Evolutionary conservation across 139 green algal species (phyloP).

Genomic region (Tetraselmis chui): DNA sequence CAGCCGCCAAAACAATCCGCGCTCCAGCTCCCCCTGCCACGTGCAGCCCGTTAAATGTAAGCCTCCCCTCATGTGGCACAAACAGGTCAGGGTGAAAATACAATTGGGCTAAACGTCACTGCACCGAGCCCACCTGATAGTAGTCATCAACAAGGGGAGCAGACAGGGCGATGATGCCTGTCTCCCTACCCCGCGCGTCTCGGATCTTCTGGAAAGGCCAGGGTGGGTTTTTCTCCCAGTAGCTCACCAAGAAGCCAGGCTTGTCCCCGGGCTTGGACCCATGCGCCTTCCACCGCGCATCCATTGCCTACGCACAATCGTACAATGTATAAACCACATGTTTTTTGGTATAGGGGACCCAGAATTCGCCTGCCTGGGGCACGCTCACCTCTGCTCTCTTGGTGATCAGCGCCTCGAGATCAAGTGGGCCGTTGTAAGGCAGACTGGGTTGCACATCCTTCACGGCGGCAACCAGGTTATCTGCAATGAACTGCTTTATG

Average conservation of each 20-base stretch:
- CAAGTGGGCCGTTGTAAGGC: not conserved
- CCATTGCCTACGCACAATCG: not conserved
- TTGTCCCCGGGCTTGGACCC: not conserved
- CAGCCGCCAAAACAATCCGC: constrained; percentile 23
- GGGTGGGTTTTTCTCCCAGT: constrained; percentile 17
- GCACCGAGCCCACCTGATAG: constrained; percentile 16
- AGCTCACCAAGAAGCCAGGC: constrained; percentile 5
- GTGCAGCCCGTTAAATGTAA: too few relatives aligned
- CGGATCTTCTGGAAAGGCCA: constrained; percentile 27
- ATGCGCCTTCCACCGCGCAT: not conserved
- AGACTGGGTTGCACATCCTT: not conserved
- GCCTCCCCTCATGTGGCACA: too few relatives aligned
- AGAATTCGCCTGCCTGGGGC: too few relatives aligned
- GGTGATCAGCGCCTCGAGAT: not conserved
- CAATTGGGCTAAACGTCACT: too few relatives aligned
- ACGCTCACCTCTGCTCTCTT: too few relatives aligned
- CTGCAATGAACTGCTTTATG: not conserved
- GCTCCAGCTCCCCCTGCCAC: constrained; percentile 12
- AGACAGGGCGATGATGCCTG: constrained; percentile 16
- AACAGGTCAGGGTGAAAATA: too few relatives aligned
- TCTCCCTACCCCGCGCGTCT: constrained; percentile 15
- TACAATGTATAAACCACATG: too few relatives aligned
- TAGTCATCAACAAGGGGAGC: constrained; percentile 25
- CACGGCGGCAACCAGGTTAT: not conserved
- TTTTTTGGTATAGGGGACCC: too few relatives aligned